Evolutionary conservation across 257 asterid species (phyloP), one percentile per base, ranked within the genome.

Genomic region (Haberlea rhodopensis): DNA sequence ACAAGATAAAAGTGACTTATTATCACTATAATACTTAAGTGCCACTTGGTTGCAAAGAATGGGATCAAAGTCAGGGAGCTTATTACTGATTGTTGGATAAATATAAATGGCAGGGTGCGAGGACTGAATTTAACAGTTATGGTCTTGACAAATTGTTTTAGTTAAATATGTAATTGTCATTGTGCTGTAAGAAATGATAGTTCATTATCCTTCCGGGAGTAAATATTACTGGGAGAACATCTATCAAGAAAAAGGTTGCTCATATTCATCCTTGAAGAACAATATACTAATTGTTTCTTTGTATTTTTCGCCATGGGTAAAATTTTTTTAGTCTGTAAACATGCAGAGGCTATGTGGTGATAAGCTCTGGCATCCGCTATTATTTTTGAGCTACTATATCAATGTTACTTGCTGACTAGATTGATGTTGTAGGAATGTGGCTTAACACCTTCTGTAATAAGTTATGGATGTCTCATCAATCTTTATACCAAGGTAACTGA

Each of bases 381-480:
- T 45, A 40, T 52, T 27, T 37, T 51, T 34, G 8, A 60, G 56
- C 32, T 59, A 5, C 48, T 45, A 15, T 68, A 55, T 31, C 23
- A 10, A 45, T 75, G 40, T 45, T 65, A 58, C 51, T 4, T 16
- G 7, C 71, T 70, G 57, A 71, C 32, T 21, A 65, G 32, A 34
- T 56, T 71, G 37, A 64, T 70, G 56, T 53, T 75, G 25, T 57
- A 91, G 98, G 97, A 92, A 78, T 85, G 97, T 57, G 97, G 99
- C 68, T 84, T 84, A 75, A 72, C 84, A 37, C 96, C 99, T 75
- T 84, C 96, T 19, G 74, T 92, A 54, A 58, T 89, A 81, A 92
- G 91, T 68, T 89, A 84, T 62, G 99, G 99, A 69, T 92, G 99
- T 60, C 95, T 89, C 75, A 85, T 92, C 65, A 92, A 92, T 79